A percentile compares a stretch with the other conserved stretches of the same genome.
These are phyloP conservation scores for Boechera stricta DNA, from an alignment of 345 rosid genomes.

Conservation along the genomic window DNA sequence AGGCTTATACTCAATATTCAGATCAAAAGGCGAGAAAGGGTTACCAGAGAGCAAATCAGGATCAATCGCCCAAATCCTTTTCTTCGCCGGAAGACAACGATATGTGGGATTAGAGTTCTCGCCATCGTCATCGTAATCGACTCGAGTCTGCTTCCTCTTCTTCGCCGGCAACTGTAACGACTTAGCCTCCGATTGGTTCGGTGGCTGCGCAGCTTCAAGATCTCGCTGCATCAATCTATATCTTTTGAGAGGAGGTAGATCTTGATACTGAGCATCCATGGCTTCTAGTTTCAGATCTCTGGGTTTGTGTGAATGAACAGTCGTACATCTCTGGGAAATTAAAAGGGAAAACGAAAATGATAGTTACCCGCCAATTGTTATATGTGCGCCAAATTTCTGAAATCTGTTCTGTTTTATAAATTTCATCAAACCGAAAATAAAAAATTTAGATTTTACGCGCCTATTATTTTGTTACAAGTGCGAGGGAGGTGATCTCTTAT, in stretches of 20 bases:
- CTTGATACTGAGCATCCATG: slow-evolving; percentile 60
- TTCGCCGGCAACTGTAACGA: slow-evolving; percentile 67
- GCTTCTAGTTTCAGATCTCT: slow-evolving; percentile 32
- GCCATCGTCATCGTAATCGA: slow-evolving; percentile 9
- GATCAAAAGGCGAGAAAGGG: slow-evolving; percentile 69
- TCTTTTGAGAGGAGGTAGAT: slow-evolving; percentile 81
- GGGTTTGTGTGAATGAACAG: slow-evolving; percentile 22
- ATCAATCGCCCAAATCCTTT: slow-evolving; percentile 79
- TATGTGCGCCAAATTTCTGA: slow-evolving; percentile 21
- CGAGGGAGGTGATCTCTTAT: background rate
- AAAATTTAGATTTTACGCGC: slow-evolving; percentile 33
- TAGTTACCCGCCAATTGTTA: slow-evolving; percentile 14
- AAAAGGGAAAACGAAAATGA: slow-evolving; percentile 1
- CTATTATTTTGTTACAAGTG: background rate
- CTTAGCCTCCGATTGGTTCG: slow-evolving; percentile 38
- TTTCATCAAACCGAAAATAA: slow-evolving; percentile 2
- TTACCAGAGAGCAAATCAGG: slow-evolving; percentile 55
- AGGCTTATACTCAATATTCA: slow-evolving; percentile 70
- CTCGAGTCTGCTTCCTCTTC: slow-evolving; percentile 75
- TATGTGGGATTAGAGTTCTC: slow-evolving; percentile 11
- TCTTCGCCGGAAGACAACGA: slow-evolving; percentile 78
- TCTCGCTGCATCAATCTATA: slow-evolving; percentile 58
- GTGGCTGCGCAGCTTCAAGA: slow-evolving; percentile 43
- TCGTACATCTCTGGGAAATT: slow-evolving; percentile 16
- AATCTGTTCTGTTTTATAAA: background rate